Percentiles rank a stretch among this genome's conserved stretches.
phyloP scores from a whole-genome alignment of 805 yeast species.

The Teunomyces aglyptinius region DNA sequence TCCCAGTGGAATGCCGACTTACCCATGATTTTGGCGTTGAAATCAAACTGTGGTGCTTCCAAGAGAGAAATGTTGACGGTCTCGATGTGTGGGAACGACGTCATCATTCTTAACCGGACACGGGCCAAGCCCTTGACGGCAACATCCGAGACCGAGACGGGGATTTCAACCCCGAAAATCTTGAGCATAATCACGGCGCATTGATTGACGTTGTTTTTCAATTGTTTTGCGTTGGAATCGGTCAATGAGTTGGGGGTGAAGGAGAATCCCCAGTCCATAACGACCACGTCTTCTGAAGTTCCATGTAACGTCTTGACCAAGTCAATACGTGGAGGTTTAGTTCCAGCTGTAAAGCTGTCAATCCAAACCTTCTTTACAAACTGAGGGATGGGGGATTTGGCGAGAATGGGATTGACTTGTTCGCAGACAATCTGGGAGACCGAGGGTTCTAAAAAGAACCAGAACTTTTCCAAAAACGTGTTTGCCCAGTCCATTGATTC shows the following conservation, averaged over 20 bases:
- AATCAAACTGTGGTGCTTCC: constrained; percentile 88
- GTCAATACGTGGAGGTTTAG: constrained; percentile 94
- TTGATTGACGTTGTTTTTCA: constrained; percentile 82
- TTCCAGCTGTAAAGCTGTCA: constrained; percentile 86
- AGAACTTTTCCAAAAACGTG: constrained; percentile 81
- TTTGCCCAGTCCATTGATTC: constrained; percentile 97
- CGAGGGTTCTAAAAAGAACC: constrained; percentile 89
- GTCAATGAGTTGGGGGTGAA: constrained; percentile 88
- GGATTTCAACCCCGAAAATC: constrained; percentile 79
- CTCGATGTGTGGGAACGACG: constrained; percentile 89
- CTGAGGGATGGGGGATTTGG: constrained; percentile 75
- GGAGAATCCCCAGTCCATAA: constrained; percentile 95
- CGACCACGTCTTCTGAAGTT: constrained; percentile 89
- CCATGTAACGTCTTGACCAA: constrained; percentile 84
- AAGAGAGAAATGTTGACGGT: constrained; percentile 82
- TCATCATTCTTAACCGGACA: constrained; percentile 84
- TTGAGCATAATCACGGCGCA: constrained; percentile 72
- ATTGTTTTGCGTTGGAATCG: constrained; percentile 82
- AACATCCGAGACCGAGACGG: constrained; percentile 76
- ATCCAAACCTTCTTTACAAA: constrained; percentile 83
- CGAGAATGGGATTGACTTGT: constrained; percentile 79
- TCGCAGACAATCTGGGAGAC: constrained; percentile 82
- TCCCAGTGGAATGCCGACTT: constrained; percentile 87
- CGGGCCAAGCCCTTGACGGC: constrained; percentile 74
- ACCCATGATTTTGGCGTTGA: constrained; percentile 70